phyloP scores from a whole-genome alignment of 1,284 basidiomycete species.

The Cryptococcus sp. region DNA sequence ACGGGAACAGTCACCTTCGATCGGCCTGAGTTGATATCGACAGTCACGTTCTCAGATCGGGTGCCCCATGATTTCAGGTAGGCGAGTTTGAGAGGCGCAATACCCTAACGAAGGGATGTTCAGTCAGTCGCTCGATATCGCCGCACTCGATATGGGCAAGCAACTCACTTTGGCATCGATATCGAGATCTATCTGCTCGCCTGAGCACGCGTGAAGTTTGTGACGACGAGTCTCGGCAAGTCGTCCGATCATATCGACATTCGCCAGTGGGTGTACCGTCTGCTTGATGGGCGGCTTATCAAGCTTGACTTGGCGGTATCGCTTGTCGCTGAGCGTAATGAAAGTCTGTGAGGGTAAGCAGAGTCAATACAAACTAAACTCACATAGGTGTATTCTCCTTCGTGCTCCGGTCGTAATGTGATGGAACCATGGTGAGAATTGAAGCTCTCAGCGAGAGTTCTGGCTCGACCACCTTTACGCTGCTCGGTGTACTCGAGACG shows the following conservation, averaged over 20 bases:
- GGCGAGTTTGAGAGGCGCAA: slow-evolving; percentile 82
- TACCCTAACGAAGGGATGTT: slow-evolving; percentile 58
- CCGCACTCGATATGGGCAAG: background rate
- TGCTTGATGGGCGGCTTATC: slow-evolving; percentile 75
- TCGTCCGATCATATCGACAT: slow-evolving; percentile 67
- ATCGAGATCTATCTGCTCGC: slow-evolving; percentile 69
- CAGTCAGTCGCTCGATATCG: background rate
- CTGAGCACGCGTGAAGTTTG: slow-evolving; percentile 63
- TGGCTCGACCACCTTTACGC: slow-evolving; percentile 65
- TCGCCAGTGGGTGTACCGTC: slow-evolving; percentile 82
- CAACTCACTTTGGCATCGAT: slow-evolving; percentile 69
- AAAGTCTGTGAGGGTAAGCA: slow-evolving; percentile 58
- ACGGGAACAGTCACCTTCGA: slow-evolving; percentile 38
- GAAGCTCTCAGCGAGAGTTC: slow-evolving; percentile 61
- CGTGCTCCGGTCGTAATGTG: slow-evolving; percentile 74
- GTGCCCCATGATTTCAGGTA: slow-evolving; percentile 70
- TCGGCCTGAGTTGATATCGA: slow-evolving; percentile 65
- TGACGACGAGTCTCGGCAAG: slow-evolving; percentile 48
- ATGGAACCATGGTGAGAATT: slow-evolving; percentile 76
- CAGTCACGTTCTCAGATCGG: slow-evolving; percentile 57
- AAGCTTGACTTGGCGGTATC: slow-evolving; percentile 74
- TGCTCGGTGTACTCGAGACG: slow-evolving; percentile 74
- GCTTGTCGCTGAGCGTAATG: slow-evolving; percentile 73
- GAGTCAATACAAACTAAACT: slow-evolving; percentile 7
- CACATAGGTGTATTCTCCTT: slow-evolving; percentile 82